Percentiles rank a stretch among this genome's conserved stretches.
Conservation (phyloP, 352 stramenopile species). For the Discostella stelligera region DNA sequence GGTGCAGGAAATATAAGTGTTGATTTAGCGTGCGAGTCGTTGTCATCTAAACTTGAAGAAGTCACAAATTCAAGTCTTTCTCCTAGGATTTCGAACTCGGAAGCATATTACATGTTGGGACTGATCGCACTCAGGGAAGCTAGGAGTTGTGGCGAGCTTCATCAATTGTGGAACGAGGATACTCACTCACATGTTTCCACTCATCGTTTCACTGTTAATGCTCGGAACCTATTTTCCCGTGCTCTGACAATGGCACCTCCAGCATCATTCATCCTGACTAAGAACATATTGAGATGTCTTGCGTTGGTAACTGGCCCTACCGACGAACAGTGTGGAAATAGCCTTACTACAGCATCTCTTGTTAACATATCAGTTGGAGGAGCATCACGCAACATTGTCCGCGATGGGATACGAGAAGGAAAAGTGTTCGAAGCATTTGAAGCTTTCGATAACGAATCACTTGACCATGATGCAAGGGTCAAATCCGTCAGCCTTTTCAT, state of each 20-base stretch:
- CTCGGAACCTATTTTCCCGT: slow-evolving; percentile 31
- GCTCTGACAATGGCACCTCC: slow-evolving; percentile 31
- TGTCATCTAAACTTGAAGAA: slow-evolving; percentile 15
- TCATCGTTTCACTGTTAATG: slow-evolving; percentile 10
- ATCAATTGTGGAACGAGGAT: slow-evolving; percentile 38
- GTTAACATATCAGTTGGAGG: slow-evolving; percentile 47
- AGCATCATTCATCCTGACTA: slow-evolving; percentile 43
- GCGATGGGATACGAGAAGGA: slow-evolving; percentile 16
- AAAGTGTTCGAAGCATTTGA: slow-evolving; percentile 37
- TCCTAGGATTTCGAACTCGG: slow-evolving; percentile 21
- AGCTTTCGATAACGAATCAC: slow-evolving; percentile 39
- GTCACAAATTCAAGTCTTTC: slow-evolving; percentile 1
- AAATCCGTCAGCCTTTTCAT: slow-evolving; percentile 18
- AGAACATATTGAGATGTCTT: slow-evolving; percentile 66
- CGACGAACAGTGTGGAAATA: slow-evolving; percentile 2
- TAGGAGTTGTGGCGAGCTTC: slow-evolving; percentile 31
- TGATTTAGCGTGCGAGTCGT: background rate
- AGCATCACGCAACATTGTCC: slow-evolving; percentile 34
- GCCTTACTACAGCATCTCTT: slow-evolving; percentile 22
- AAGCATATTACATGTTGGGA: slow-evolving; percentile 55
- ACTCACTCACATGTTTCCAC: slow-evolving; percentile 12
- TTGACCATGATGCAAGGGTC: slow-evolving; percentile 20
- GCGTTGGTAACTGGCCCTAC: slow-evolving; percentile 63
- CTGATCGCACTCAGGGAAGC: slow-evolving; percentile 39
- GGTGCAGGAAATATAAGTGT: background rate